Evolutionary conservation across 495 filamentous ascomycete genomes (phyloP), one percentile per base, ranked within the genome.

Genomic region (Trichodelitschia bisporula): DNA sequence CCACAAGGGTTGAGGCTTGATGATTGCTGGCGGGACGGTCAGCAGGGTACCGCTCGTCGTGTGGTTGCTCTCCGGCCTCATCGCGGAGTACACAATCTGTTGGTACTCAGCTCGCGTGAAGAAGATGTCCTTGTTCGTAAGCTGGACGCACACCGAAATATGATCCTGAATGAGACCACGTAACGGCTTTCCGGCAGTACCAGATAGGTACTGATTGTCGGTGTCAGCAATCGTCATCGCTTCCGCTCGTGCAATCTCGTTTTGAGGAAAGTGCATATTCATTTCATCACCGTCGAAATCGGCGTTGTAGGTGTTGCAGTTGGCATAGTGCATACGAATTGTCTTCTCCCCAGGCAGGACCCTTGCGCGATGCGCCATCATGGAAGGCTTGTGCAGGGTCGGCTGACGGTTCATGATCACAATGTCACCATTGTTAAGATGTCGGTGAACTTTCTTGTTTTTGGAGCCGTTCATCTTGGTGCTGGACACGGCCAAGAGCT

Each of bases 221-320:
- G 89, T 91, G 48, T 92, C 83, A 6, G 89, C 86, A 41, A 99
- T 71, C 46, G 74, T 71, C 31, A 82, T 58, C 2, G 86, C 86
- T 51, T 99, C 89, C 2, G 80, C 70, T 35, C 86, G 63, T 15
- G 84, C 89, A 44, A 93, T 57, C 46, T 93, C 89, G 41, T 89
- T 93, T 40, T 99, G 89, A 6, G 89, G 89, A 46, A 99, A 92
- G 49, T 99, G 89, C 86, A 99, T 90, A 49, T 99, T 99, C 89
- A 99, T 99, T 53, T 99, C 89, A 42, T 99, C 89, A 48, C 89
- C 89, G 48, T 99, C 89, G 51, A 95, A 99, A 64, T 99, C 89
- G n/a, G 89, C 89, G 41, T 99, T 99, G 61, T 99, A 97, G 8
- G 89, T 91, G 47, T 93, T 95, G 51, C 86, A 93, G 49, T 99